Conservation (phyloP, 768 basidiomycete species). For the Chalciporus piperatus region DNA sequence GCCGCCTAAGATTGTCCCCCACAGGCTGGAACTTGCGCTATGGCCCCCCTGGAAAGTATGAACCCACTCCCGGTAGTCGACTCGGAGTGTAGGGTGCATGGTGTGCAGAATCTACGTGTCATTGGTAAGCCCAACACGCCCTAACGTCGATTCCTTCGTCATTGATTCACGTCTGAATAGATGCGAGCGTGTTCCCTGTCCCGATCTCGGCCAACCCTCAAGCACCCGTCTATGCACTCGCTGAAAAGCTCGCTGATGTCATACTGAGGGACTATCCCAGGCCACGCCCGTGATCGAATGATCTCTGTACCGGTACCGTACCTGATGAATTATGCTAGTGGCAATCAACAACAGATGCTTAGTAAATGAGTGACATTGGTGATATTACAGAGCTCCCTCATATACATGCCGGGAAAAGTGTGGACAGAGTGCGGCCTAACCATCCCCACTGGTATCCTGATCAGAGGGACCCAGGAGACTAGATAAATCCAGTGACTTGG, state of each 20-base stretch:
- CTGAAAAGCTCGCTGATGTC: slow-evolving; percentile 28
- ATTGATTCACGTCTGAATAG: slow-evolving; percentile 16
- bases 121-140: background rate
- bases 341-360: no score
- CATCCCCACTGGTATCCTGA: no score
- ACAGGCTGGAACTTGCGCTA: background rate
- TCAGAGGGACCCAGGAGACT: no score
- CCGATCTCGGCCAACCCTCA: slow-evolving; percentile 31
- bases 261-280: slow-evolving; percentile 42
- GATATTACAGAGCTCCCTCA: no score
- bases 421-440: no score
- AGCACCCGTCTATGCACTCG: slow-evolving; percentile 34
- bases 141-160: slow-evolving; percentile 26
- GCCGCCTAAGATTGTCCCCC: background rate
- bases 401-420: no score
- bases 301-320: no score
- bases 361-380: no score
- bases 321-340: no score
- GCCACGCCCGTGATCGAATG: no score
- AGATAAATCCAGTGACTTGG: no score
- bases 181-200: slow-evolving; percentile 30
- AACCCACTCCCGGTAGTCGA: background rate
- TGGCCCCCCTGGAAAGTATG: background rate
- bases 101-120: background rate
- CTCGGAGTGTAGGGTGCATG: background rate